A percentile compares a stretch with the other conserved stretches of the same genome.
Conservation (phyloP, 805 yeast species). For the Cyberlindnera americana region DNA sequence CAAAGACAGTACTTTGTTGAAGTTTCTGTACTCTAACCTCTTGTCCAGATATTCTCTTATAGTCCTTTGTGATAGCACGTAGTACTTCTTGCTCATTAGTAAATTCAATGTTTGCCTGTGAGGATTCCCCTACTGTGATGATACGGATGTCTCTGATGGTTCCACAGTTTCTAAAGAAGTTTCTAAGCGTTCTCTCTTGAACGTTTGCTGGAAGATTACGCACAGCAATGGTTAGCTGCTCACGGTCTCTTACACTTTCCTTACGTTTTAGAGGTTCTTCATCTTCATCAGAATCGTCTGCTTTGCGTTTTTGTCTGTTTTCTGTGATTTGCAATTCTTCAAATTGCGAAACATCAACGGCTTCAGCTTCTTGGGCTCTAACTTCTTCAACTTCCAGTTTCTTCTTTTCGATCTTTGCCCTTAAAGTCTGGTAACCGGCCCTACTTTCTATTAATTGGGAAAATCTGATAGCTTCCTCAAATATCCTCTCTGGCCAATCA, state of each 20-base stretch:
- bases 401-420: slow-evolving; percentile 27
- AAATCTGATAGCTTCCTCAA: slow-evolving; percentile 41
- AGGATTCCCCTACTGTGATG: slow-evolving; percentile 12
- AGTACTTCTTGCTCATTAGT: slow-evolving; percentile 42
- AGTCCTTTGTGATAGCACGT: slow-evolving; percentile 58
- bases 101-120: slow-evolving; percentile 60
- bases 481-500: slow-evolving; percentile 50
- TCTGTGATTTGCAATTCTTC: slow-evolving; percentile 3
- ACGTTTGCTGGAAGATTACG: slow-evolving; percentile 40
- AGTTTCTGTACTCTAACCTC: slow-evolving; percentile 45
- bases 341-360: slow-evolving; percentile 3
- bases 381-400: slow-evolving; percentile 11
- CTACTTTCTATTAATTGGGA: slow-evolving; percentile 34
- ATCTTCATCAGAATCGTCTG: slow-evolving; percentile 6
- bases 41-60: slow-evolving; percentile 41
- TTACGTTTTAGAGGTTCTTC: slow-evolving; percentile 1
- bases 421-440: slow-evolving; percentile 24
- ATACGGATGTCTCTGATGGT: slow-evolving; percentile 36
- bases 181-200: slow-evolving; percentile 36
- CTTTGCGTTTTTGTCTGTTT: slow-evolving; percentile 11
- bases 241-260: slow-evolving; percentile 46
- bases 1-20: slow-evolving; percentile 57
- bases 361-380: slow-evolving; percentile 12
- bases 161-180: slow-evolving; percentile 63
- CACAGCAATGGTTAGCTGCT: slow-evolving; percentile 54